These are phyloP conservation scores for Emydomyces testavorans DNA, from an alignment of 2,329 filamentous ascomycete species.

Conservation along the genomic window DNA sequence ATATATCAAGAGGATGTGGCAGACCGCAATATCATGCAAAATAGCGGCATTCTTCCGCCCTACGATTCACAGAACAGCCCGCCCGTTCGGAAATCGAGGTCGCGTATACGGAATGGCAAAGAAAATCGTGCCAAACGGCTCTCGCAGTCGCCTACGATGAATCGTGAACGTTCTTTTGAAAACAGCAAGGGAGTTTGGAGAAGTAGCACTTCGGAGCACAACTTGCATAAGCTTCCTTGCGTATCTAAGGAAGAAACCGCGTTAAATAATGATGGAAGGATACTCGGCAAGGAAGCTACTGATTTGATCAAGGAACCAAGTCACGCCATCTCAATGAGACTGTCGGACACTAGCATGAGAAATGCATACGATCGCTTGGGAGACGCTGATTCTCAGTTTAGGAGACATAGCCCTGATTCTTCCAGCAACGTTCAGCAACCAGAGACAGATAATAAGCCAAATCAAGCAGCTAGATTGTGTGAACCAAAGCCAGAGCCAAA, in stretches of 20 bases:
- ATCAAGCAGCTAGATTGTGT: not conserved
- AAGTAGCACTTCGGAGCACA: constrained; percentile 18
- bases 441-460: not conserved
- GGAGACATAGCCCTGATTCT: not conserved
- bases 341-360: not conserved
- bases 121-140: constrained; percentile 11
- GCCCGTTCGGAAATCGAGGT: not conserved
- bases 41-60: constrained; percentile 6
- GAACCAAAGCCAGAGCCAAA: not conserved
- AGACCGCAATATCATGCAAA: constrained; percentile 30
- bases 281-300: not conserved
- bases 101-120: not conserved
- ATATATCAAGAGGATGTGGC: constrained; percentile 35
- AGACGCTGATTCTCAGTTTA: not conserved
- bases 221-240: constrained; percentile 16
- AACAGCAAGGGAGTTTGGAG: constrained; percentile 6
- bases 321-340: not conserved
- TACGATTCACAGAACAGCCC: not conserved
- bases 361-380: not conserved
- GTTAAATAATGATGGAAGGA: not conserved
- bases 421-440: not conserved
- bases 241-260: not conserved
- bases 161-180: not conserved
- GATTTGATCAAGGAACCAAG: not conserved
- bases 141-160: constrained; percentile 1